A percentile compares a stretch with the other conserved stretches of the same genome.
Evolutionary conservation across 495 filamentous ascomycete species (phyloP).

Genomic region (Baudoinia panamericana): DNA sequence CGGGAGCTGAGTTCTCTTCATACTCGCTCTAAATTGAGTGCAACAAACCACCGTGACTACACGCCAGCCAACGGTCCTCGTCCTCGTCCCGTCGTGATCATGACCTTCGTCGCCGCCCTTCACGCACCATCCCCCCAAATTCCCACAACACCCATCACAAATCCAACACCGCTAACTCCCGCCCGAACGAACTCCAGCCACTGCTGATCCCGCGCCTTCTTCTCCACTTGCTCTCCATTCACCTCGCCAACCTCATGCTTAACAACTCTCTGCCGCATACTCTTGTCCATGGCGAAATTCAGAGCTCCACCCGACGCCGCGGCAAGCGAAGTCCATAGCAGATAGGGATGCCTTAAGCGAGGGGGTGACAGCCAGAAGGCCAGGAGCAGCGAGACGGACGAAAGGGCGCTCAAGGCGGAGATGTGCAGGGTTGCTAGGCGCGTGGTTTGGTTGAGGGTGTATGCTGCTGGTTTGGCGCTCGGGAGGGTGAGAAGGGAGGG

Average conservation of each 20-base stretch:
- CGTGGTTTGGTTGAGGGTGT: constrained; percentile 50
- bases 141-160: constrained; percentile 65
- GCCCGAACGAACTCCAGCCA: constrained; percentile 46
- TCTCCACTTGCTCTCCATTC: constrained; percentile 72
- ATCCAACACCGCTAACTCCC: constrained; percentile 49
- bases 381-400: constrained; percentile 50
- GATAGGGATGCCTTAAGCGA: constrained; percentile 64
- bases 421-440: constrained; percentile 45
- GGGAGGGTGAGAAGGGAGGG: constrained; percentile 67
- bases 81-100: too few species aligned
- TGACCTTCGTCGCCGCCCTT: background rate
- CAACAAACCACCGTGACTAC: too few species aligned
- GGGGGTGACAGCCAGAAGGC: constrained; percentile 61
- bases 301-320: constrained; percentile 44
- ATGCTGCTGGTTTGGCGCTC: constrained; percentile 50
- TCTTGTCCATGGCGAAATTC: constrained; percentile 38
- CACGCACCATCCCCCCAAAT: constrained; percentile 69
- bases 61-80: too few species aligned
- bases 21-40: too few species aligned
- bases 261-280: constrained; percentile 27
- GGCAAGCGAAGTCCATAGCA: constrained; percentile 57
- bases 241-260: constrained; percentile 30
- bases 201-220: constrained; percentile 53
- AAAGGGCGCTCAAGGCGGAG: constrained; percentile 46
- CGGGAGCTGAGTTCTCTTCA: too few species aligned